Base-by-base conservation (phyloP, 257 asterid genomes). In the Solanum tacnaense region DNA sequence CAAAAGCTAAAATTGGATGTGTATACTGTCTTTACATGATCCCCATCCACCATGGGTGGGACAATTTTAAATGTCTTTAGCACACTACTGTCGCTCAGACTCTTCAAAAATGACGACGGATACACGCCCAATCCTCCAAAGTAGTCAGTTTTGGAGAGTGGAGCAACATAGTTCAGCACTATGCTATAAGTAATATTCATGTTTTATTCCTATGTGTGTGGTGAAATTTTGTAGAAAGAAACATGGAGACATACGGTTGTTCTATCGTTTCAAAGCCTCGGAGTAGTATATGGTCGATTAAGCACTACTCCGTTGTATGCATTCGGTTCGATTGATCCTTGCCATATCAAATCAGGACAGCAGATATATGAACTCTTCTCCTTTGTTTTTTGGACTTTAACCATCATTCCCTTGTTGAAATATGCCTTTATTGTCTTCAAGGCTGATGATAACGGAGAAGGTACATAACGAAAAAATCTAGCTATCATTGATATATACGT, bases 381-480 rank as follows among this genome's bases (percentile, higher is more conserved):
- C 13, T 97, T 97, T 87, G 89, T 95, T 41, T 96, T 97, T 91
- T 97, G 98, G 98, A 94, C 98, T 3, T 73, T 97, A 86, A 95
- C 98, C 78, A 86, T 93, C 89, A 92, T 96, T 84, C 96, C 99
- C 25, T 92, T 97, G 93, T 89, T 96, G 88, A 97, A 97, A 90
- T 97, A 97, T 89, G 93, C 92, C 86, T 92, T 92, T 84, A 92
- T 97, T 31, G 94, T 96, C 36, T 90, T 94, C 90, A 92, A 93
- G 87, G 98, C 98, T 60, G 98, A 97, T 90, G 98, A 96, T 60
- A 93, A 95, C 49, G 98, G 98, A 91, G 98, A 97, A 76, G 99
- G 99, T 97, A 72, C 20, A 98, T 96, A 34, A 88, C 34, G 11
- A 84, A 20, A 15, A 70, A 7, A 25, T 71, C 70, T 46, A 36